A percentile compares a stretch with the other conserved stretches of the same genome.
Conservation (phyloP, 176 grass and related monocot species). For the Triticum turgidum region DNA sequence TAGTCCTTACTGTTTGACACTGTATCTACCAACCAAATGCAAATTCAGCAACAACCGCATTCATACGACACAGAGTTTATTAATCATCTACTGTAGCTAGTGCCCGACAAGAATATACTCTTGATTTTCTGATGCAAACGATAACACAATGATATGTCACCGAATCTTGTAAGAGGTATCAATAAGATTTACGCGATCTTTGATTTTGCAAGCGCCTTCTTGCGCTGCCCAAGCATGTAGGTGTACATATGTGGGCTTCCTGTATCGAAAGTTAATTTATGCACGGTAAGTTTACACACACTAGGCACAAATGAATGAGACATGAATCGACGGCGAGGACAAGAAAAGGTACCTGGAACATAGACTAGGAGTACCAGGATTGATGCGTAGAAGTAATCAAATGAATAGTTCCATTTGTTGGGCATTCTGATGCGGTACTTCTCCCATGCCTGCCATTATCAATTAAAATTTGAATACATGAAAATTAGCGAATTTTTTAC, state of each 20-base stretch:
- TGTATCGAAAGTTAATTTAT: not conserved
- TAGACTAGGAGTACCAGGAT: conserved; percentile 37
- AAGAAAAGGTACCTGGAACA: conserved; percentile 30
- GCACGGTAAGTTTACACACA: not conserved
- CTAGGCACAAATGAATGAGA: not conserved
- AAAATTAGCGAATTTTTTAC: not conserved
- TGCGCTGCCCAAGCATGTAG: conserved; percentile 27
- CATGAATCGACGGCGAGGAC: not conserved
- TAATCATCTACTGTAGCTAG: not conserved
- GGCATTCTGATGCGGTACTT: conserved; percentile 41
- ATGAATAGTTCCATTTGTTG: conserved; percentile 40
- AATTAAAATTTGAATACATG: not conserved
- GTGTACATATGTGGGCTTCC: conserved; percentile 17
- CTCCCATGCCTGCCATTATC: not conserved
- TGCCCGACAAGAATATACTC: not conserved
- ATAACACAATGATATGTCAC: not conserved
- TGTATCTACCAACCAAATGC: not conserved
- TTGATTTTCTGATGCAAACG: not conserved
- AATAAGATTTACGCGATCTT: not conserved
- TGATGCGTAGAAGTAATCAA: conserved; percentile 42
- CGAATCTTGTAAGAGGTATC: not conserved
- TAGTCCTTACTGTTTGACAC: not conserved
- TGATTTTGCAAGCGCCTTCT: conserved; percentile 5
- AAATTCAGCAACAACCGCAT: not conserved
- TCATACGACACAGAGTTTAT: not conserved